These are phyloP conservation scores for Hirschfeldia incana DNA, from an alignment of 345 rosid genomes.

Conservation along the genomic window DNA sequence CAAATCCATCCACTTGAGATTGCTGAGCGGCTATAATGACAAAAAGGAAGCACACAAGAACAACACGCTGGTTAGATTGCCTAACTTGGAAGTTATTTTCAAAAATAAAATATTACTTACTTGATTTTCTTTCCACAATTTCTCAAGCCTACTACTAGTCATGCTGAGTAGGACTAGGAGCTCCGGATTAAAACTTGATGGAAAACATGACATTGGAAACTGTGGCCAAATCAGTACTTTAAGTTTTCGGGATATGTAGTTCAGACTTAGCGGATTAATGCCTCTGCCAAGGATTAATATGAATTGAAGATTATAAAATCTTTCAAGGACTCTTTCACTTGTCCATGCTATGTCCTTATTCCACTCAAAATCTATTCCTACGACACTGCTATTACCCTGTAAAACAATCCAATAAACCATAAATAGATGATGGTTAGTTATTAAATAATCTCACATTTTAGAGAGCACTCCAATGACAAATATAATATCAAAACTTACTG, in stretches of 20 bases:
- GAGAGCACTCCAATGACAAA: neutral
- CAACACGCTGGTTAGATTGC: neutral
- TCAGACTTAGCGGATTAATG: neutral
- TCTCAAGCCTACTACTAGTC: neutral
- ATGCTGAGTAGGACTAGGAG: neutral
- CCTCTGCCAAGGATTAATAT: neutral
- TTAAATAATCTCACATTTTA: neutral
- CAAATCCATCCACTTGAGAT: neutral
- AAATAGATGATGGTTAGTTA: neutral
- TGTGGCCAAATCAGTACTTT: neutral
- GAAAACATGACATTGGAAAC: neutral
- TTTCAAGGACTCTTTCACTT: neutral
- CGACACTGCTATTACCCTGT: neutral
- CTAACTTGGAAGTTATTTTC: neutral
- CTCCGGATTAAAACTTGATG: neutral
- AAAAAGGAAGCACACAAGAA: neutral
- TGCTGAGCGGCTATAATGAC: neutral
- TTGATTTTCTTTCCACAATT: neutral
- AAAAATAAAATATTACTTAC: neutral
- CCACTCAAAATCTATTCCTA: neutral
- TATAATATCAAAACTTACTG: neutral
- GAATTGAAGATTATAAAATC: neutral
- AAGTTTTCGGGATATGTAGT: neutral
- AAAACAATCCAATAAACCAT: neutral
- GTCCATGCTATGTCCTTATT: neutral